Evolutionary conservation across 1,284 basidiomycete species (phyloP), one percentile per base, ranked within the genome.

Genomic region (Apiotrichum veenhuisii): DNA sequence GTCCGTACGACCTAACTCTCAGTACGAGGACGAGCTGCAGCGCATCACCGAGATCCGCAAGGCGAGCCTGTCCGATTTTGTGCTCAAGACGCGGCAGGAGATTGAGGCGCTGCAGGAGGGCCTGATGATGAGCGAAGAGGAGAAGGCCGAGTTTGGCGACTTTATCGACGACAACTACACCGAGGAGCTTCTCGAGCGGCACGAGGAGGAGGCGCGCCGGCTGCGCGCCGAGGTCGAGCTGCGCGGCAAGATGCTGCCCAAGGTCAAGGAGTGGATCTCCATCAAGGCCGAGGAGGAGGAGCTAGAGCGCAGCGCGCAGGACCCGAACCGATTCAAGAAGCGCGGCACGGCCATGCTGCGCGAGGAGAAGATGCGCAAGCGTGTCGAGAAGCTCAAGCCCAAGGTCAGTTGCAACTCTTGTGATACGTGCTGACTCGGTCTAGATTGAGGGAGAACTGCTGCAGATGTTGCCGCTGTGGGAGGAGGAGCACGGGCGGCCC

Each of bases 291-390:
- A 98, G 66, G 87, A 91, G 76, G 88, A 87, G 70, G 91, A 96
- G 70, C 81, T 97, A 20, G 87, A 87, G 62, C 73, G 77, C 51
- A 69, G 65, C 40, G 62, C 65, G 59, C 66, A 63, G 10, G 74
- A 77, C 59, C 75, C 75, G 9, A 70, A 74, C 54, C 59, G 76
- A 18, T 77, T 77, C 61, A 71, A 68, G 54, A 70, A 69, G 48
- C 62, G 75, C 86, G 82, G 89, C 83, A 55, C 89, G 83, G 51
- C 81, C 84, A 60, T 98, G 47, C 78, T 98, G 47, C 82, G 91
- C 47, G 95, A 99, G 77, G 95, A 98, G 79, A 97, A 96, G 82
- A 92, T 96, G 87, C 83, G 95, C 52, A 98, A 97, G 77, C 81
- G 94, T 14, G 91, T 99, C n/a, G 83, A 83, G 62, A 88, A 91